Evolutionary conservation across 352 stramenopile genomes (phyloP), one percentile per base, ranked within the genome.

Genomic region (Globisporangium lucens): DNA sequence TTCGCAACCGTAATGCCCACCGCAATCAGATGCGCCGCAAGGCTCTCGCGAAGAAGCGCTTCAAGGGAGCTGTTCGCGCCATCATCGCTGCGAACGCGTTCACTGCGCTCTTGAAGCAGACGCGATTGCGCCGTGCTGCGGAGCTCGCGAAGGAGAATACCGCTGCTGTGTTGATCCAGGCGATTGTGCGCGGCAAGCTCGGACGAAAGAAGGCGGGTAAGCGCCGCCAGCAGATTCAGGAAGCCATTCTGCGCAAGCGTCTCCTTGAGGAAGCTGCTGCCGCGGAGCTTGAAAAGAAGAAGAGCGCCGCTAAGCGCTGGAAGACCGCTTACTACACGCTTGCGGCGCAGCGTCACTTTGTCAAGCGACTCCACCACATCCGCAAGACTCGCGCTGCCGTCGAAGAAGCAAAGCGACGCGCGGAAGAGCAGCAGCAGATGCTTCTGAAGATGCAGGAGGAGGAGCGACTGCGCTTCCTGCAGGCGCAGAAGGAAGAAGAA

Each of bases 291-390:
- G 82, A 88, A 65, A 89, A 85, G 67, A 89, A 93, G 73, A 79
- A 94, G 67, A 89, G 80, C 29, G 87, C 88, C 29, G 91, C 91
- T 70, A 87, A 83, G 65, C 86, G 88, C 64, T 96, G 88, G 88
- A 74, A 88, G 17, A 80, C 80, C 30, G 80, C 84, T n/a, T 80
- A 88, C 43, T 90, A 82, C 60, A 70, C 73, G 20, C 66, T 96
- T 17, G 70, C 83, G n/a, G 88, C 86, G 13, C 86, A 94, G 69
- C 86, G 87, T 36, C 84, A 92, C 69, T 94, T 93, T 64, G 79
- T 93, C 43, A 65, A 89, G 64, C 85, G 85, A n/a, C 68, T 96
- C 7, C 77, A 94, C 35, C 78, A 89, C 68, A 91, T 96, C 56
- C 88, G 85, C 73, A 93, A 93, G 76, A 75, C 77, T 55, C 83